Evolutionary conservation across 306 rosid species (phyloP).

Genomic region (Medicago lupulina): DNA sequence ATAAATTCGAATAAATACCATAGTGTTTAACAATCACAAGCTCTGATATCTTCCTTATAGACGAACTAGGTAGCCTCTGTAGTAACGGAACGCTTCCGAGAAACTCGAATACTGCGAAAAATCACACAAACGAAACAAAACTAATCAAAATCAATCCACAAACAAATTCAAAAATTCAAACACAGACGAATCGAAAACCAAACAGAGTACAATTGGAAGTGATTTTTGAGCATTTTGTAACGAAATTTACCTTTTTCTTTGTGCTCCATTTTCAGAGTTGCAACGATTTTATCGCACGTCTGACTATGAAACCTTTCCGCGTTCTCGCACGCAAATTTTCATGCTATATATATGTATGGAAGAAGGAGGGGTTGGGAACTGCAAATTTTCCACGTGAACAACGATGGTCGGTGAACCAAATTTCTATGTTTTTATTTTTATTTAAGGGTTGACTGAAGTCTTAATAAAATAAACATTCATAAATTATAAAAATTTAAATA

Average conservation of each 20-base stretch:
- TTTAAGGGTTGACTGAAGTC: too few relatives aligned
- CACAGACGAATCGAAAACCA: not conserved
- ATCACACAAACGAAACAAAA: not conserved
- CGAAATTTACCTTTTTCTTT: conserved; percentile 42
- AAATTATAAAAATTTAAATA: too few relatives aligned
- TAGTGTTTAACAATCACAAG: conserved; percentile 58
- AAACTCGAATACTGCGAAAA: conserved; percentile 73
- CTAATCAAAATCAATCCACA: not conserved
- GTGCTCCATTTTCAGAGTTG: conserved; percentile 28
- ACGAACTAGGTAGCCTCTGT: conserved; percentile 80
- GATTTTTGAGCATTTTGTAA: not conserved
- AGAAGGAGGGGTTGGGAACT: not conserved
- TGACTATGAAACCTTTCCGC: not conserved
- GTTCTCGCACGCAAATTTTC: not conserved
- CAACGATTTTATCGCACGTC: not conserved
- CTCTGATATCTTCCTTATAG: conserved; percentile 70
- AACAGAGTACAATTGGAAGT: not conserved
- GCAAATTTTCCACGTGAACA: not conserved
- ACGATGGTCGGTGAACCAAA: not conserved
- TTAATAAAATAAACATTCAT: too few relatives aligned
- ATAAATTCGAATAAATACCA: conserved; percentile 45
- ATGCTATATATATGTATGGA: not conserved
- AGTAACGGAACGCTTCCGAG: conserved; percentile 82
- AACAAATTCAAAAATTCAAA: conserved; percentile 35
- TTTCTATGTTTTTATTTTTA: too few relatives aligned